Conservation (phyloP, 1,139 yeast species). For the Scheffersomyces lignicola region DNA sequence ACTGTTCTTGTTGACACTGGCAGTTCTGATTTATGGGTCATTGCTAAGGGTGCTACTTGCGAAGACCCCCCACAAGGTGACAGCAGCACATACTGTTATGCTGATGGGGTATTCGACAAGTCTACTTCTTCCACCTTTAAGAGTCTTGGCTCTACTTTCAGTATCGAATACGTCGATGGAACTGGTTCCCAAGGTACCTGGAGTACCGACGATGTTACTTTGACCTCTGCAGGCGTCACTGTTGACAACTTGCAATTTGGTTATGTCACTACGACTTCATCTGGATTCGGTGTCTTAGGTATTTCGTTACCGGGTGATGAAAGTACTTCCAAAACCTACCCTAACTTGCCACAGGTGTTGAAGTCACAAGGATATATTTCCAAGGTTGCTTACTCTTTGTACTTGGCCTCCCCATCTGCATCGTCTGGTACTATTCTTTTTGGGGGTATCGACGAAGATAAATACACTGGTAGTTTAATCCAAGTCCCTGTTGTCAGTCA, state of each 20-base stretch:
- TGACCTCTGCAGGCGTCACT: conserved; percentile 13
- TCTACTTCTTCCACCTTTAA: conserved; percentile 15
- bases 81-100: conserved; percentile 25
- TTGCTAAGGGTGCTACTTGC: conserved; percentile 19
- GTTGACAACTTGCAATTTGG: conserved; percentile 17
- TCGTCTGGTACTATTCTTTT: conserved; percentile 25
- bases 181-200: conserved; percentile 49
- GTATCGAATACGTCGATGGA: conserved; percentile 12
- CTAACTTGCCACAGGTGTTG: conserved; percentile 22
- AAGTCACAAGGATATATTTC: conserved; percentile 46
- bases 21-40: conserved; percentile 37
- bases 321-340: conserved; percentile 20
- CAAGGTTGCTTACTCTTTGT: conserved; percentile 38
- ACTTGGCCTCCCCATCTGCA: conserved; percentile 23
- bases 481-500: conserved; percentile 8
- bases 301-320: conserved; percentile 16
- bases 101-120: conserved; percentile 52
- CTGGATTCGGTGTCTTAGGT: conserved; percentile 19
- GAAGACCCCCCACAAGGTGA: conserved; percentile 6
- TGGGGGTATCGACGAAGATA: conserved; percentile 31
- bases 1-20: conserved; percentile 25
- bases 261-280: conserved; percentile 11
- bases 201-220: conserved; percentile 43
- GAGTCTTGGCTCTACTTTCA: conserved; percentile 9
- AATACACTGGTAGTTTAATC: conserved; percentile 23